Evolutionary conservation across 257 asterid genomes (phyloP).

Genomic region (Fraxinus excelsior): DNA sequence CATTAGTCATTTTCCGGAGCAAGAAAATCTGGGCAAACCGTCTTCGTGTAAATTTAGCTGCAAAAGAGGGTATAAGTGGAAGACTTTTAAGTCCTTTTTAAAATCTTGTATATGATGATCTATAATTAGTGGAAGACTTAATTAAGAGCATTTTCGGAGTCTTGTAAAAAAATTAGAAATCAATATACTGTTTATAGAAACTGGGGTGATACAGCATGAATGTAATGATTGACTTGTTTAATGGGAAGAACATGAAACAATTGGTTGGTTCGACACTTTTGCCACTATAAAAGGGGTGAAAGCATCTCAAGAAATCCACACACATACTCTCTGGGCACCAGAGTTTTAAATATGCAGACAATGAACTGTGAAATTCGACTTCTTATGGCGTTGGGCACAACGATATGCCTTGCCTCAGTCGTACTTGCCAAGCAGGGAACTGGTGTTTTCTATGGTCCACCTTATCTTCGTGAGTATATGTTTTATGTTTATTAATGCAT

Average conservation of each 20-base stretch:
- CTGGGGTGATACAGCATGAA: background rate
- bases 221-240: background rate
- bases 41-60: background rate
- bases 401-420: background rate
- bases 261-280: background rate
- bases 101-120: background rate
- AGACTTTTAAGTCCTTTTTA: background rate
- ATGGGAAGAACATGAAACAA: background rate
- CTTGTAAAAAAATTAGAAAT: background rate
- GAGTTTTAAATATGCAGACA: background rate
- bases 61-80: background rate
- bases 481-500: background rate
- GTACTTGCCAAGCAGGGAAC: background rate
- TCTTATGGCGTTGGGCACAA: background rate
- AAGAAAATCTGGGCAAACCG: background rate
- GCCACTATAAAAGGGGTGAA: background rate
- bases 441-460: background rate
- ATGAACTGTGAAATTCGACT: background rate
- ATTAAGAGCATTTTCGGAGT: no score
- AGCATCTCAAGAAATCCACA: background rate
- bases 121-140: background rate
- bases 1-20: background rate
- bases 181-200: background rate
- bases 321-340: background rate
- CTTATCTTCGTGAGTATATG: slow-evolving; percentile 7